Evolutionary conservation across 345 rosid genomes (phyloP), one percentile per base, ranked within the genome.

Genomic region (Gossypium anomalum): DNA sequence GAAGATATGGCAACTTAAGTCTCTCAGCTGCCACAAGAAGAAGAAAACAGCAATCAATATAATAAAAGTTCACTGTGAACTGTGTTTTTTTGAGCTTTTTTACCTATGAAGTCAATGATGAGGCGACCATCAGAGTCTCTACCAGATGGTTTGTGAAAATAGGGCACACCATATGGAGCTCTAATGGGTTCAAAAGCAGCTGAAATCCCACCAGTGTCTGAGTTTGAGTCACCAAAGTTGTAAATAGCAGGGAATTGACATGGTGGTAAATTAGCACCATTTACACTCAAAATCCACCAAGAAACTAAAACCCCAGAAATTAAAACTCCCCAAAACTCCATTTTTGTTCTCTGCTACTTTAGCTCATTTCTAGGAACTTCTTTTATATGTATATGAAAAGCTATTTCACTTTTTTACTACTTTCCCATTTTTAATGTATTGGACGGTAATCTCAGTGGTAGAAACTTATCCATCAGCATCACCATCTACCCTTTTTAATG

Each of bases 211-310:
- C 97, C 95, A 0, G 95, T 91, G 75, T 91, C 95, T 20, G 98
- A 86, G 76, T 93, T 91, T 22, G 98, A 91, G 72, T 93, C 97
- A 14, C 98, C 98, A 43, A 91, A 93, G 84, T 91, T 93, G 86
- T 93, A 91, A 52, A 93, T 85, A 16, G 95, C 98, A 11, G 89
- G 87, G 49, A 93, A 89, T 20, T 65, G 75, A 70, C 97, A 93
- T 9, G 68, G 78, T 0, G 83, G 81, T 41, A 77, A 64, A 73
- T 64, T 64, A 55, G 58, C 82, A 58, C 57, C 38, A 64, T 45
- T 56, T 20, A 43, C 57, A 67, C 77, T 74, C 47, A 82, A 53
- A 60, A 83, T 76, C 83, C 83, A 87, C 83, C 83, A 87, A 19
- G 79, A 78, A 66, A 74, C 44, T 23, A 82, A 11, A 64, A 83